These are phyloP conservation scores for Jamesozyma piceae DNA, from an alignment of 805 yeast species.

Conservation along the genomic window DNA sequence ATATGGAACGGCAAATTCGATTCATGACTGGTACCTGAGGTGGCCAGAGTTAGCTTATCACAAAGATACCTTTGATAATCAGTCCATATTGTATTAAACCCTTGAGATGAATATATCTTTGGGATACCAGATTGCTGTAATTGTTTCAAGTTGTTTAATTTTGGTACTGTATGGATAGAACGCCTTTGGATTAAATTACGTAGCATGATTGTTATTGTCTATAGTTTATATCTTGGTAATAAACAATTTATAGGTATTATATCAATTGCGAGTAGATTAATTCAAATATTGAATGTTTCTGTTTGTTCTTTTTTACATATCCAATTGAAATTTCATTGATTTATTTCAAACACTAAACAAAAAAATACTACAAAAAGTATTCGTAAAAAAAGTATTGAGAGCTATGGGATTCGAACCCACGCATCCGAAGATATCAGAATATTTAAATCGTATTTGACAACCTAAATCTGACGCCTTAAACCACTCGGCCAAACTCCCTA, in stretches of 20 bases:
- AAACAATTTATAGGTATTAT: too few relatives aligned
- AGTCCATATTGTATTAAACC: slow-evolving; percentile 68
- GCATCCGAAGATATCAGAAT: slow-evolving; percentile 39
- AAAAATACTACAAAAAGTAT: too few relatives aligned
- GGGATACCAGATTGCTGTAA: slow-evolving; percentile 23
- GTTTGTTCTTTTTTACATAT: background rate
- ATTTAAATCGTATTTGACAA: slow-evolving; percentile 13
- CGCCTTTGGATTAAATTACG: slow-evolving; percentile 17
- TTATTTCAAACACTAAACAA: too few relatives aligned
- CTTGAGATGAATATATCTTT: slow-evolving; percentile 33
- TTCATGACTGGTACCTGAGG: slow-evolving; percentile 75
- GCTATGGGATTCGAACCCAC: slow-evolving; percentile 39
- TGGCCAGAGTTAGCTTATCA: slow-evolving; percentile 49
- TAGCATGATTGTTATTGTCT: slow-evolving; percentile 10
- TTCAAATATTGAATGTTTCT: too few relatives aligned
- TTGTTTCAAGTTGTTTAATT: slow-evolving; percentile 13
- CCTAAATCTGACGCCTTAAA: slow-evolving; percentile 40
- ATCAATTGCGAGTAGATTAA: too few relatives aligned
- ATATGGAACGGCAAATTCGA: slow-evolving; percentile 67
- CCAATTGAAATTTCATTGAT: background rate
- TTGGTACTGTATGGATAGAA: slow-evolving; percentile 28
- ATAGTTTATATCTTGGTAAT: too few relatives aligned
- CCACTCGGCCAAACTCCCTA: slow-evolving; percentile 40
- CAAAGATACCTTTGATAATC: slow-evolving; percentile 65
- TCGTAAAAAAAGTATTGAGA: slow-evolving; percentile 28